These are phyloP conservation scores for Phytophthora hibernalis DNA, from an alignment of 352 stramenopile species.

Conservation along the genomic window DNA sequence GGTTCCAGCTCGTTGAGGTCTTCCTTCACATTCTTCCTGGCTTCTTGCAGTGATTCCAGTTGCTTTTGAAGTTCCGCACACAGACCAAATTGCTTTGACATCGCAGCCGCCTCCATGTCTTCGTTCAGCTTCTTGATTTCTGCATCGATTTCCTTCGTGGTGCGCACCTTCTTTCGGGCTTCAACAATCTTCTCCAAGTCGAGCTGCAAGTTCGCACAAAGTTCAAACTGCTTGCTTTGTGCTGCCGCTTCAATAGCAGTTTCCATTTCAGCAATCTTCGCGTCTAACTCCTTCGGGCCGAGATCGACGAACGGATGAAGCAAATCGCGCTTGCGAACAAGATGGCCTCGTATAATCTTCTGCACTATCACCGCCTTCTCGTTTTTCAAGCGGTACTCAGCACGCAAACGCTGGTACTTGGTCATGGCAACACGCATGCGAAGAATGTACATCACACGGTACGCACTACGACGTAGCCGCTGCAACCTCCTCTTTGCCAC, in stretches of 20 bases:
- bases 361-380: conserved; percentile 75
- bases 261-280: conserved; percentile 80
- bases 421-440: conserved; percentile 67
- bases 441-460: conserved; percentile 66
- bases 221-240: conserved; percentile 85
- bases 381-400: conserved; percentile 59
- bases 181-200: conserved; percentile 86
- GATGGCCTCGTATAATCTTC: conserved; percentile 71
- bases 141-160: conserved; percentile 84
- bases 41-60: conserved; percentile 79
- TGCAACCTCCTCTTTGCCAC: conserved; percentile 61
- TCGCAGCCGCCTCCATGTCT: conserved; percentile 80
- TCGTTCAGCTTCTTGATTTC: conserved; percentile 80
- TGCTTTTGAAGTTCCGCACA: conserved; percentile 87
- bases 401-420: conserved; percentile 62
- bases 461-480: conserved; percentile 63
- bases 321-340: conserved; percentile 79
- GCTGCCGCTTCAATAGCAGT: conserved; percentile 80
- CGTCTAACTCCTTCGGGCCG: conserved; percentile 81
- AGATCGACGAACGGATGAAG: conserved; percentile 81
- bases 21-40: conserved; percentile 80
- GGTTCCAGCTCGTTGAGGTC: conserved; percentile 88
- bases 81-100: conserved; percentile 81
- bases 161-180: conserved; percentile 86
- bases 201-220: conserved; percentile 84